Evolutionary conservation across 1,284 basidiomycete species (phyloP).

Genomic region (Taiwanofungus camphoratus): DNA sequence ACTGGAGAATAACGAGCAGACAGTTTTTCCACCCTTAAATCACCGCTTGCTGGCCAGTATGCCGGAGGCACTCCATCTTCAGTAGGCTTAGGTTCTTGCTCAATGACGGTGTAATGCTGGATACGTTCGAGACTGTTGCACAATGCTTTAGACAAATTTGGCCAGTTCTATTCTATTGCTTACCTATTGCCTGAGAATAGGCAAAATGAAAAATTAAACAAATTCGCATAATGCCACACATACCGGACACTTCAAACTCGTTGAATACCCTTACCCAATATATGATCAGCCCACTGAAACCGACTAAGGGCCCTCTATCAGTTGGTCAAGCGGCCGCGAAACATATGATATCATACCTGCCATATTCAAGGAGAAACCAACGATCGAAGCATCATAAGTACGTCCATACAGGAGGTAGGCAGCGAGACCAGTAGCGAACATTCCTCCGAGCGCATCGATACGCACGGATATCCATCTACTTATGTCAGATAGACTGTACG

Average conservation of each 20-base stretch:
- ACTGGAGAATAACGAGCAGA: slow-evolving; percentile 43
- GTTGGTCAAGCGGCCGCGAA: background rate
- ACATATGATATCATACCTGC: slow-evolving; percentile 30
- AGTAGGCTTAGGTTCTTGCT: slow-evolving; percentile 58
- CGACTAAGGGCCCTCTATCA: slow-evolving; percentile 29
- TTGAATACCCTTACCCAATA: slow-evolving; percentile 50
- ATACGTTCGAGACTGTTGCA: slow-evolving; percentile 65
- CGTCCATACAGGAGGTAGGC: slow-evolving; percentile 43
- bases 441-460: slow-evolving; percentile 41
- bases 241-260: slow-evolving; percentile 52
- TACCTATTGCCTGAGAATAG: slow-evolving; percentile 42
- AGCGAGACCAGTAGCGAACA: slow-evolving; percentile 47
- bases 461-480: slow-evolving; percentile 51
- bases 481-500: background rate
- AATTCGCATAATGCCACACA: slow-evolving; percentile 8
- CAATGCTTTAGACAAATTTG: background rate
- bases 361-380: slow-evolving; percentile 45
- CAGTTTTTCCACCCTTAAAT: slow-evolving; percentile 51
- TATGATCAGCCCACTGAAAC: slow-evolving; percentile 51
- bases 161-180: background rate
- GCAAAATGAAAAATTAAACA: background rate
- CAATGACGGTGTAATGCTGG: slow-evolving; percentile 64
- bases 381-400: slow-evolving; percentile 33
- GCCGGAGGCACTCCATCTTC: slow-evolving; percentile 43
- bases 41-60: slow-evolving; percentile 69